Percentiles rank a stretch among this genome's conserved stretches.
phyloP scores from a whole-genome alignment of 768 basidiomycete species.

The Collybiopsis confluens region DNA sequence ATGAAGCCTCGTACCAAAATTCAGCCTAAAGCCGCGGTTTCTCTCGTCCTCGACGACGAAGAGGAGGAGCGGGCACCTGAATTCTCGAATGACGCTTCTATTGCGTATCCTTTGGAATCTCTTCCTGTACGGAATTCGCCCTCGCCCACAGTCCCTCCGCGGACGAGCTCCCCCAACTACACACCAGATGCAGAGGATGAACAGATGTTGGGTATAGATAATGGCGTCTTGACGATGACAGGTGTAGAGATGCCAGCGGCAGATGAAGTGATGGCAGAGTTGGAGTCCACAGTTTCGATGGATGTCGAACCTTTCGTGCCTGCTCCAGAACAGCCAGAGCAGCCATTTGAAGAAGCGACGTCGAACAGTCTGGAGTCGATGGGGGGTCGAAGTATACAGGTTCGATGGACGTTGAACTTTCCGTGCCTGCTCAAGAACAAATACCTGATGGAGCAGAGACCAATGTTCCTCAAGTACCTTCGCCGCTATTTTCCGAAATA shows the following conservation, averaged over 20 bases:
- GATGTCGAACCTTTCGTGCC: neutral
- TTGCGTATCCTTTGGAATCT: neutral
- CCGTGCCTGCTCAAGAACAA: neutral
- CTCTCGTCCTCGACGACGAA: neutral
- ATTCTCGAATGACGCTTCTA: neutral
- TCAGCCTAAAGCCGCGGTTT: neutral
- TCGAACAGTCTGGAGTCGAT: neutral
- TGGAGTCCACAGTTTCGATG: neutral
- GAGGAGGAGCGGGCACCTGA: neutral
- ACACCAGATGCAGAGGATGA: neutral
- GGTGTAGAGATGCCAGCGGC: neutral
- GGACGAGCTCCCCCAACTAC: neutral
- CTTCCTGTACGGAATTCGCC: neutral
- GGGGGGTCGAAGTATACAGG: neutral
- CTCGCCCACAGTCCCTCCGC: neutral
- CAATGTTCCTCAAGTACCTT: neutral
- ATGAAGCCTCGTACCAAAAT: slow-evolving; percentile 3
- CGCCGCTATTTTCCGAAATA: slow-evolving; percentile 4
- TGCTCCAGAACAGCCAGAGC: neutral
- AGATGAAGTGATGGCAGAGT: neutral
- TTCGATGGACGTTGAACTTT: neutral
- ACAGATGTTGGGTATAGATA: no score
- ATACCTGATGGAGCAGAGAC: neutral
- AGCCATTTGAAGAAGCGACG: no score
- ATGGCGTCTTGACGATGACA: neutral